Base-by-base conservation (phyloP, 208 protist species). In the Leishmania lainsoni region DNA sequence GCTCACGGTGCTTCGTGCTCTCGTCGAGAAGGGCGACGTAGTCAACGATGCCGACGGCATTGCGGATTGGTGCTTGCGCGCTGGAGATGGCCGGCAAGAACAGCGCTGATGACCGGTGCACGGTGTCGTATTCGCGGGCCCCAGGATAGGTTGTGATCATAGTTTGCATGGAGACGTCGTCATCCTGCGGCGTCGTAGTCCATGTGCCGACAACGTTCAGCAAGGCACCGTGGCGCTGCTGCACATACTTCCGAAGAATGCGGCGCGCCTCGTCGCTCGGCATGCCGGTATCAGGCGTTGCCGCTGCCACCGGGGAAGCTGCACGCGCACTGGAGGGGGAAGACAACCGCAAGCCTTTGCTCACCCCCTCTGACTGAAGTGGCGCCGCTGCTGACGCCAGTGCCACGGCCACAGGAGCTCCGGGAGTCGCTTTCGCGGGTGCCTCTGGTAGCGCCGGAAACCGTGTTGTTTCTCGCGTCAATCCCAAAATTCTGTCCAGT, bases 11-110 rank as follows among this genome's bases (percentile, higher is more conserved):
- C 56, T 77, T 39, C 35, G 69, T 79, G 81, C 89, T 85, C 68
- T 93, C 89, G 12, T 94, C 91, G 20, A 97, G 83, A 17, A 97
- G 75, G 3, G 79, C 79, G 26, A 92, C 86, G 79, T 90, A 93
- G 68, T 86, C 84, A 22, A 92, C 86, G 61, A 95, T 88, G 74
- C 91, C 91, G 29, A 95, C 72, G 16, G 89, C 86, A 70, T 92
- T 91, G 78, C 90, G 89, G n/a, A 87, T 72, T 49, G 79, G 81
- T 10, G 65, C 79, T 22, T 75, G 77, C 12, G 83, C 75, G 6
- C 80, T 80, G n/a, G 80, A 72, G 56, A 78, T 54, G 70, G 76
- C 51, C 1, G 86, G 86, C 48, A 89, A 72, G 16, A 89, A 74
- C 12, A 89, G 80, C 35, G 75, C 78, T 2, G 86, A 86, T 42